These are phyloP conservation scores for Teratosphaeriaceae sp. DNA, from an alignment of 2,329 filamentous ascomycete species.

Conservation along the genomic window DNA sequence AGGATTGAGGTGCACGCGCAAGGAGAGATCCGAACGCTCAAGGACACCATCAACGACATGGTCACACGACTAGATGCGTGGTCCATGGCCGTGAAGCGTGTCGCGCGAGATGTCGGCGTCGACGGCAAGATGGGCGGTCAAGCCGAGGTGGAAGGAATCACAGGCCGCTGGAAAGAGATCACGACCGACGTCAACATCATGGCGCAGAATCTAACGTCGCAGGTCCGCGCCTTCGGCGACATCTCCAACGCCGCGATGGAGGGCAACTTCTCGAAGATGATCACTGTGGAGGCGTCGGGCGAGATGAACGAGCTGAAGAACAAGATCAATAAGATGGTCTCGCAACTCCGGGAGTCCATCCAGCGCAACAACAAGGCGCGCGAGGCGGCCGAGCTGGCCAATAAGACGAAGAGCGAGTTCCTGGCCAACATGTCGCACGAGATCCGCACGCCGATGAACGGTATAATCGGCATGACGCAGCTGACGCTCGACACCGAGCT, in stretches of 20 bases:
- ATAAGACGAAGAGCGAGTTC: conserved; percentile 98
- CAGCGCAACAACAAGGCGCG: conserved; percentile 93
- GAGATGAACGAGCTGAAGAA: conserved; percentile 99
- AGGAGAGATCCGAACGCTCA: conserved; percentile 87
- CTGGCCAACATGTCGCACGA: conserved; percentile 99
- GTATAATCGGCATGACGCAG: conserved; percentile 97
- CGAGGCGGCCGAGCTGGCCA: conserved; percentile 91
- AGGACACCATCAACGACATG: conserved; percentile 99
- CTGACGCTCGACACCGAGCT: conserved; percentile 89
- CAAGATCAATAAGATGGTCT: conserved; percentile 99
- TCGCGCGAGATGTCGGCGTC: conserved; percentile 93
- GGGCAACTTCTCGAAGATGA: conserved; percentile 93
- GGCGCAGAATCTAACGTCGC: conserved; percentile 76
- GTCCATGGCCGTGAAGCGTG: conserved; percentile 90
- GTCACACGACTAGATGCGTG: conserved; percentile 91
- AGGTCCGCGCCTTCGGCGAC: conserved; percentile 95
- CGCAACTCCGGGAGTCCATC: conserved; percentile 89
- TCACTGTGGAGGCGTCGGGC: conserved; percentile 96
- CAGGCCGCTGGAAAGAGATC: conserved; percentile 96
- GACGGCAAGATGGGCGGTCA: conserved; percentile 99
- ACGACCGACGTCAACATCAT: conserved; percentile 95
- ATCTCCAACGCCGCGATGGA: conserved; percentile 98
- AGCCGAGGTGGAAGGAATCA: conserved; percentile 86
- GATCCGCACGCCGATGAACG: conserved; percentile 95
- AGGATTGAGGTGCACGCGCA: conserved; percentile 94